Base-by-base conservation (phyloP, 1,284 basidiomycete species). In the Ustilago vetiveriae region DNA sequence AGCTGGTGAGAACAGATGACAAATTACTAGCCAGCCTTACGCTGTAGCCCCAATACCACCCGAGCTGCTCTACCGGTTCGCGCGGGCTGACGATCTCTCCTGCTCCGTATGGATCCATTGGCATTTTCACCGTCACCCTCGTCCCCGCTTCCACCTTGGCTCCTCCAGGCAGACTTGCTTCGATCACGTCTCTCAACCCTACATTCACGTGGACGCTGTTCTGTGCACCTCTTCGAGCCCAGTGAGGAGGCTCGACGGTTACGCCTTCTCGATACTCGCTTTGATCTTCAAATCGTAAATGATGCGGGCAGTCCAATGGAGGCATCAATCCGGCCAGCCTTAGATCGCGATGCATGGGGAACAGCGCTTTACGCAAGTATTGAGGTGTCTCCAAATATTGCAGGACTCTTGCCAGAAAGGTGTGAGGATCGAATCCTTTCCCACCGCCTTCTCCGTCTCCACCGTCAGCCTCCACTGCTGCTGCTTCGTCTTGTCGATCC, bases 351-450 rank as follows among this genome's bases (percentile, higher is more conserved):
- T 82, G 81, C 71, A 82, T 76, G 10, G 81, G 81, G 32, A 82
- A 80, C 37, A 82, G 56, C 9, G 70, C 62, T 51, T 76, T 78
- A 10, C 81, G 71, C 22, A 82, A 52, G 47, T 82, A 82, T 74
- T 82, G 81, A n/a, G 81, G 81, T 21, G 78, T 82, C 44, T 82
- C 81, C 30, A 82, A 64, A 58, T 82, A 82, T 52, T 81, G 75
- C 52, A 82, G 53, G 22, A 82, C 72, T 9, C 77, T 47, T 0
- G 76, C 75, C 10, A 82, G 49, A 44, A 80, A 79, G 23, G 69
- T 59, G 24, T 75, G 57, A 16, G 79, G 73, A 37, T 79, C 75
- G 40, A 76, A 78, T 0, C 55, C 38, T n/a, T 36, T 38, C 11
- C 33, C 42, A 6, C 43, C 39, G 30, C 27, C 45, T 38, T 26